Percentiles rank a stretch among this genome's conserved stretches.
Evolutionary conservation across 108 stramenopile species (phyloP).

Genomic region (Aurantiochytrium sp.): DNA sequence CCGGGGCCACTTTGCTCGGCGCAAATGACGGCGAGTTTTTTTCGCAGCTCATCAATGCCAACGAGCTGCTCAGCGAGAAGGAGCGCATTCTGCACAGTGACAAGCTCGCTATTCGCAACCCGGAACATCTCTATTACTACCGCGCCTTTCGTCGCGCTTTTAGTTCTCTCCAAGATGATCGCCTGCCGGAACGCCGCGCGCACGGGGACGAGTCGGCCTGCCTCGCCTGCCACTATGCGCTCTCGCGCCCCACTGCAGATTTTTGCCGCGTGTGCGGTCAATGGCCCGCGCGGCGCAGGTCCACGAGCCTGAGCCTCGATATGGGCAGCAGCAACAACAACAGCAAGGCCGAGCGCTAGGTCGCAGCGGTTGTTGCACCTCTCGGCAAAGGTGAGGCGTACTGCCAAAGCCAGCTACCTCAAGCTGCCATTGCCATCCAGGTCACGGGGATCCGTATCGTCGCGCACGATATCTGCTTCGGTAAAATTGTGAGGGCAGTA

Average conservation of each 20-base stretch:
- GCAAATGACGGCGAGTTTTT: conserved; percentile 32
- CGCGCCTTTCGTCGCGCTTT: neutral
- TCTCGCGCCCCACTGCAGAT: neutral
- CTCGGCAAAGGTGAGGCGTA: no score
- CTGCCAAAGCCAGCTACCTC: no score
- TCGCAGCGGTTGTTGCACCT: no score
- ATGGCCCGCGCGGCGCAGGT: conserved; percentile 1
- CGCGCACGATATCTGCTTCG: no score
- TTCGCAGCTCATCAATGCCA: neutral
- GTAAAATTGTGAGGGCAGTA: no score
- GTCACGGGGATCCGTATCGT: no score
- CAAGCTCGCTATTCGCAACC: neutral
- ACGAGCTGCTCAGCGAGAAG: neutral
- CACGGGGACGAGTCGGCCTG: neutral
- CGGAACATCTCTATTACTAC: conserved; percentile 30
- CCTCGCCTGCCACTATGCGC: neutral
- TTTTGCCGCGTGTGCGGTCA: conserved; percentile 47
- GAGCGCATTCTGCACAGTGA: neutral
- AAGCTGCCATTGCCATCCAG: no score
- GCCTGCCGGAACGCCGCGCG: neutral
- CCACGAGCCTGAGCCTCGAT: neutral
- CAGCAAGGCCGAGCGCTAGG: no score
- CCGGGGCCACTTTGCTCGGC: conserved; percentile 57
- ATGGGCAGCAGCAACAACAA: neutral
- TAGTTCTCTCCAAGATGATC: neutral